A percentile compares a stretch with the other conserved stretches of the same genome.
Conservation (phyloP, 2,329 filamentous ascomycete genomes). For the Talaromyces pinophilus region DNA sequence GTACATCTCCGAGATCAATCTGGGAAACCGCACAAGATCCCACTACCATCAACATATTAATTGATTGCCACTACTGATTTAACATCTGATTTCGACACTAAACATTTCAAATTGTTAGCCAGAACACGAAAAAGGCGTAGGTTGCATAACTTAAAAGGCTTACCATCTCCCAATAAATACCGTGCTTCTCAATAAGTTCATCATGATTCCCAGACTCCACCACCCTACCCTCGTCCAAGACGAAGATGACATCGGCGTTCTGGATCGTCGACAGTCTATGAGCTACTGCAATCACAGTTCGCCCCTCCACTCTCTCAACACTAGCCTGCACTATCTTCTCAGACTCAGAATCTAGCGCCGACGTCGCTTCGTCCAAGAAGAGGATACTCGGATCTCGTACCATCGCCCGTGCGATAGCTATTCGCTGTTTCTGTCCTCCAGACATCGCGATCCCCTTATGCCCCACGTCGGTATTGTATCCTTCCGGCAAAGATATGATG, state of each 20-base stretch:
- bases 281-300: conserved; percentile 82
- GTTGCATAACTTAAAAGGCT: conserved; percentile 30
- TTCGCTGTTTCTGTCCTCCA: conserved; percentile 79
- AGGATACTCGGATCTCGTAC: conserved; percentile 77
- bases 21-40: neutral
- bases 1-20: neutral
- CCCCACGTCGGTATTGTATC: conserved; percentile 71
- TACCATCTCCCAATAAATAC: conserved; percentile 59
- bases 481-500: conserved; percentile 58
- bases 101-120: neutral
- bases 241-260: conserved; percentile 76
- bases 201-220: conserved; percentile 76
- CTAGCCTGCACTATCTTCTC: conserved; percentile 69
- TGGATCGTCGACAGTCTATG: conserved; percentile 74
- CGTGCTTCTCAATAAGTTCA: conserved; percentile 55
- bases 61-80: neutral
- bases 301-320: conserved; percentile 65
- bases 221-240: conserved; percentile 69
- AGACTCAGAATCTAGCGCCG: conserved; percentile 74
- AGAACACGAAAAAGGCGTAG: neutral
- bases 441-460: conserved; percentile 70
- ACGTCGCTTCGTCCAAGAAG: conserved; percentile 86
- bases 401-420: conserved; percentile 76
- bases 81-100: conserved; percentile 15
- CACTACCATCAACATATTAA: neutral